A percentile compares a stretch with the other conserved stretches of the same genome.
Conservation (phyloP, 257 asterid species). For the Anisodus acutangulus region DNA sequence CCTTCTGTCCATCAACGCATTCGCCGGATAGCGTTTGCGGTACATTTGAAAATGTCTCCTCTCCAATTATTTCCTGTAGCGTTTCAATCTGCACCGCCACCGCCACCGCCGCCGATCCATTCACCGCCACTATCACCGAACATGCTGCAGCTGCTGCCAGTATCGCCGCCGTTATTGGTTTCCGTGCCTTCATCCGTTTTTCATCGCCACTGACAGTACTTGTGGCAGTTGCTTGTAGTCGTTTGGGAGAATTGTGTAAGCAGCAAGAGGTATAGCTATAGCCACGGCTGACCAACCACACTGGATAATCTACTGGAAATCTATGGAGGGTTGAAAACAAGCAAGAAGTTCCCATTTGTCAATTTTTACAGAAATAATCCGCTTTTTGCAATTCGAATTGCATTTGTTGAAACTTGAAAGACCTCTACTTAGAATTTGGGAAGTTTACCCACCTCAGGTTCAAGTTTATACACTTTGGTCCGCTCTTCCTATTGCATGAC, state of each 20-base stretch:
- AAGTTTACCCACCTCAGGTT: background rate
- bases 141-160: background rate
- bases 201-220: background rate
- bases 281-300: background rate
- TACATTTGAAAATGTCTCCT: background rate
- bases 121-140: background rate
- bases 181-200: no score
- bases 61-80: conserved; percentile 16
- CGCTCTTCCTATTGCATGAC: background rate
- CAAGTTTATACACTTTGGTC: background rate
- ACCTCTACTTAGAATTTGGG: background rate
- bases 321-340: background rate
- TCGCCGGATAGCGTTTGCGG: conserved; percentile 77
- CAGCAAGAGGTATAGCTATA: background rate
- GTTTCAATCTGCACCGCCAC: conserved; percentile 41
- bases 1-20: conserved; percentile 53
- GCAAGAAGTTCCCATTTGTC: conserved; percentile 18
- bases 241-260: background rate
- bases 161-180: background rate
- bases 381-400: background rate
- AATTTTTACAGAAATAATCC: background rate
- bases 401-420: conserved; percentile 2
- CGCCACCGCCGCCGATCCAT: conserved; percentile 30
- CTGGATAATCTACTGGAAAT: background rate
- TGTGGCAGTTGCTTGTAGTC: background rate